phyloP scores from a whole-genome alignment of 176 grass and related monocot species.

The Puccinellia tenuiflora region DNA sequence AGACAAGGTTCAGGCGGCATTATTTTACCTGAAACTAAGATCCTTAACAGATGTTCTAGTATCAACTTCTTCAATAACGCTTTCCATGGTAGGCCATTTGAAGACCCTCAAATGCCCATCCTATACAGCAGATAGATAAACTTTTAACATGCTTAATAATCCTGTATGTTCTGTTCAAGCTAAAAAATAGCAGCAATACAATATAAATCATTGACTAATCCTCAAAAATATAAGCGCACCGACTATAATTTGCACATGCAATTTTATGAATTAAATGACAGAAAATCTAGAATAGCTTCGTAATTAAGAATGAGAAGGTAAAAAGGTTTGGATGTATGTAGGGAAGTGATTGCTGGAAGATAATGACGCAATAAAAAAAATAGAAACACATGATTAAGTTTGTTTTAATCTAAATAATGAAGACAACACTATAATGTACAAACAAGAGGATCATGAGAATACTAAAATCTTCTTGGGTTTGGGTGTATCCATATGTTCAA shows the following conservation, averaged over 20 bases:
- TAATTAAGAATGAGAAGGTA: not conserved
- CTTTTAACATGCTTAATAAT: not conserved
- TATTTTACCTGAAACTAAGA: constrained; percentile 74
- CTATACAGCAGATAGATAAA: constrained; percentile 31
- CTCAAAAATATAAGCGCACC: not conserved
- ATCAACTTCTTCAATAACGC: constrained; percentile 55
- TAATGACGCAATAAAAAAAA: not conserved
- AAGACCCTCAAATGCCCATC: constrained; percentile 90
- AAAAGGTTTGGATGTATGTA: not conserved
- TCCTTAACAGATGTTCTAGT: constrained; percentile 67
- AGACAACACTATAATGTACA: not conserved
- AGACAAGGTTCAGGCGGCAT: not conserved
- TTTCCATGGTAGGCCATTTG: constrained; percentile 76
- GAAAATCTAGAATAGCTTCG: not conserved
- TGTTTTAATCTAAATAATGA: not conserved
- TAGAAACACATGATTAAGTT: not conserved
- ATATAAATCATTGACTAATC: not conserved
- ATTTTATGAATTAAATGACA: not conserved
- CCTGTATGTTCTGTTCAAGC: not conserved
- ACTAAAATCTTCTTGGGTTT: not conserved
- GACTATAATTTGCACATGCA: not conserved
- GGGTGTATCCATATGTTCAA: not conserved
- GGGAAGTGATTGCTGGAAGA: not conserved
- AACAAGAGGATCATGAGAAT: constrained; percentile 6
- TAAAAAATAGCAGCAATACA: not conserved